Evolutionary conservation across 768 basidiomycete genomes (phyloP), one percentile per base, ranked within the genome.

Genomic region (Pulveroboletus sp.): DNA sequence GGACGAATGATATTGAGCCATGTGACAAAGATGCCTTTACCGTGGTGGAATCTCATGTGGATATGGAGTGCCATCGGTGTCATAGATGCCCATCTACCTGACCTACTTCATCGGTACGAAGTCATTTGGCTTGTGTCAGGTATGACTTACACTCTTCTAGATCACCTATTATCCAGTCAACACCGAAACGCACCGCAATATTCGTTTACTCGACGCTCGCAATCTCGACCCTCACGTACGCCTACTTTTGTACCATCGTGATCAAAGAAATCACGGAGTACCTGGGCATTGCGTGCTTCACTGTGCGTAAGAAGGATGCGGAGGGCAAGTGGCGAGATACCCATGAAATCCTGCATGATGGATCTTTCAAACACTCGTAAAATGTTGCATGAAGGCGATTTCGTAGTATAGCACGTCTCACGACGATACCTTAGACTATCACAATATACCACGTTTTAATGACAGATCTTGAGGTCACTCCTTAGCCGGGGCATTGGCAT

Each of bases 271-370:
- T 97, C 69, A 95, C 92, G 49, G 81, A 93, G 52, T 86, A 86
- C 69, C 78, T 95, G 54, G 95, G 95, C 11, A 92, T 96, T 59
- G 95, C 92, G 1, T 97, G 93, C 72, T 93, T 96, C 63, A 92
- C 89, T 14, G 93, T 96, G 39, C 76, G 84, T 47, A 93, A 89
- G 73, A 89, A 82, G 77, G 90, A 92, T 56, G 71, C 71, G 33
- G 66, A 77, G 40, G 86, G 87, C 10, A 71, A 76, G 15, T 89
- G 87, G 87, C 65, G 67, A 46, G 57, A 68, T 32, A 68, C 70
- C 13, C 49, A 56, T 6, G 63, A 64, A 45, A 58, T 63, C 26
- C 64, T 57, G 17, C 57, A 58, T 24, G 65, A 66, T 42, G 56
- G 64, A 14, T 44, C 49, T 35, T 51, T 54, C 2, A 68, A 67